Percentiles rank a stretch among this genome's conserved stretches.
Evolutionary conservation across 2,329 filamentous ascomycete species (phyloP).

Genomic region (Apiospora sp.): DNA sequence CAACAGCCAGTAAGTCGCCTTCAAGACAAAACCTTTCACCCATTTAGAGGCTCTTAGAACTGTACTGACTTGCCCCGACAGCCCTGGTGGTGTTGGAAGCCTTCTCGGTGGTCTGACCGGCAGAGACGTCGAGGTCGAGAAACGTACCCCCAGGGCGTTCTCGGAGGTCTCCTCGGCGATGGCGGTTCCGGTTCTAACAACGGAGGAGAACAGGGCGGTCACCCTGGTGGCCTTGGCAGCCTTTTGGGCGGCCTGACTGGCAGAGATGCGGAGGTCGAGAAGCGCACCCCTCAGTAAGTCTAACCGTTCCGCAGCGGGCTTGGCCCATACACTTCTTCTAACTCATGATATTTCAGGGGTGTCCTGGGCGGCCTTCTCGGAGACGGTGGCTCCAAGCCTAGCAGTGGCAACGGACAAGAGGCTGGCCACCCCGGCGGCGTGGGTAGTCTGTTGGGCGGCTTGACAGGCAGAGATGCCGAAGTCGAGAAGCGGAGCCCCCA

Average conservation of each 20-base stretch:
- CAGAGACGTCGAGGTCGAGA: background rate
- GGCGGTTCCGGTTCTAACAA: background rate
- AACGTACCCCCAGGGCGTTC: slow-evolving; percentile 16
- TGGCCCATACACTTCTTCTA: too few relatives aligned
- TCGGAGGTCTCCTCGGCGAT: slow-evolving; percentile 12
- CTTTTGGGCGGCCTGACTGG: slow-evolving; percentile 13
- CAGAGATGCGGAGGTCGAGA: background rate
- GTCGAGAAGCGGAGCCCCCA: background rate
- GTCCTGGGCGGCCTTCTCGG: background rate
- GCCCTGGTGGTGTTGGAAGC: background rate
- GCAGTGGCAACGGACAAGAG: background rate
- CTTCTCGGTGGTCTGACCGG: slow-evolving; percentile 5
- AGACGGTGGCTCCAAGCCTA: background rate
- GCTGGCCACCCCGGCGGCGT: background rate
- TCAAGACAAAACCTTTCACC: background rate
- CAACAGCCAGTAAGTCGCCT: background rate
- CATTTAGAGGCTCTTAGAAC: background rate
- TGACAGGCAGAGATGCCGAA: background rate
- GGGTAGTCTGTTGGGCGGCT: background rate
- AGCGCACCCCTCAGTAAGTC: slow-evolving; percentile 1
- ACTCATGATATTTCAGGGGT: background rate
- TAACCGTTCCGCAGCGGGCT: too few relatives aligned
- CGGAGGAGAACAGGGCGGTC: background rate
- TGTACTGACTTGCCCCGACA: too few relatives aligned
- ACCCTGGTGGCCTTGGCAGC: background rate